Conservation (phyloP, 108 stramenopile species). For the Bacterosira constricta region DNA sequence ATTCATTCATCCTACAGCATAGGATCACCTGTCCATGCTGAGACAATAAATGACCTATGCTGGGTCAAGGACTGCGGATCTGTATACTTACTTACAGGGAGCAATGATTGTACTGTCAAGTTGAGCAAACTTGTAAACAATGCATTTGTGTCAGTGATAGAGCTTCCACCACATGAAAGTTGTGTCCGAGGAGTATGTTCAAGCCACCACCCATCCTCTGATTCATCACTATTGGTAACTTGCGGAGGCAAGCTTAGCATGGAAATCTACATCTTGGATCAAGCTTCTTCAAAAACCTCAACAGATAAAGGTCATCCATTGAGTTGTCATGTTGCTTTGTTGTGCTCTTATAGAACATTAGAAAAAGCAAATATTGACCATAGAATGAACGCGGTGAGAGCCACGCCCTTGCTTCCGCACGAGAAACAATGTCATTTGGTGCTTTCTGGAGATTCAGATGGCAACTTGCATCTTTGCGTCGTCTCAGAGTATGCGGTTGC, state of each 20-base stretch:
- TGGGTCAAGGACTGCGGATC: constrained; percentile 35
- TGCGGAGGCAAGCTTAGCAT: constrained; percentile 74
- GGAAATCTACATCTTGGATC: constrained; percentile 65
- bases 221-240: constrained; percentile 54
- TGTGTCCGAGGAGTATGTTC: constrained; percentile 73
- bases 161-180: constrained; percentile 71
- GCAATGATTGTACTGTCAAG: constrained; percentile 72
- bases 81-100: constrained; percentile 56
- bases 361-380: constrained; percentile 67
- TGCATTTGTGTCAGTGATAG: constrained; percentile 33
- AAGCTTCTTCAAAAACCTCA: not conserved
- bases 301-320: not conserved
- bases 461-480: constrained; percentile 54
- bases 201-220: constrained; percentile 35
- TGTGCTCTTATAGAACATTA: constrained; percentile 52
- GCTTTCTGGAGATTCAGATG: constrained; percentile 76
- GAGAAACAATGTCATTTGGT: constrained; percentile 50
- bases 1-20: constrained; percentile 5
- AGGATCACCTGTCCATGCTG: constrained; percentile 60
- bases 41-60: constrained; percentile 65
- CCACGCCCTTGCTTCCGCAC: constrained; percentile 48
- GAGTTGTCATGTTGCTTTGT: constrained; percentile 29
- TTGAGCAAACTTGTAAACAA: constrained; percentile 46
- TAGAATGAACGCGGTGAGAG: constrained; percentile 71
- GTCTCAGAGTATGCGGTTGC: constrained; percentile 27